phyloP scores from a whole-genome alignment of 352 stramenopile species.

The Pythium periplocum region DNA sequence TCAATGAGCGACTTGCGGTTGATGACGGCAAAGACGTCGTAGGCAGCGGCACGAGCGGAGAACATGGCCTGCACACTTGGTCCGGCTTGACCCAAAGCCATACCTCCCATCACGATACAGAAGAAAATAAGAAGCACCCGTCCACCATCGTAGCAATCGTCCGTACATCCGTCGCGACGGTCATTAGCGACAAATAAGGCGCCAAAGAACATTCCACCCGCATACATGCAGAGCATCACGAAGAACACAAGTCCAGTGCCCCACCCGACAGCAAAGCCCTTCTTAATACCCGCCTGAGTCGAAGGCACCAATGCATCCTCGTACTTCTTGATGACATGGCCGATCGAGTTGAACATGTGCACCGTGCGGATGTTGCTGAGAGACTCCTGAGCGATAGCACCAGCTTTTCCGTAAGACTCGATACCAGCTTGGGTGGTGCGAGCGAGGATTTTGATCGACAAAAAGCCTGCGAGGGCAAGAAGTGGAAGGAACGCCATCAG shows the following conservation, averaged over 20 bases:
- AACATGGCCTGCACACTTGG: constrained; percentile 26
- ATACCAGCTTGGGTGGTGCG: constrained; percentile 17
- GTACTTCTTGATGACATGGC: constrained; percentile 30
- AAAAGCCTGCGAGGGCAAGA: constrained; percentile 19
- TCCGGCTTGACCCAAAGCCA: constrained; percentile 29
- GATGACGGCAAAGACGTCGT: constrained; percentile 34
- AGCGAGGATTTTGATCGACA: constrained; percentile 16
- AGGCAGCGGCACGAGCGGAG: constrained; percentile 20
- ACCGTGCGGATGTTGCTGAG: constrained; percentile 35
- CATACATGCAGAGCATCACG: constrained; percentile 37
- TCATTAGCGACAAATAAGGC: constrained; percentile 27
- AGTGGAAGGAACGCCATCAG: constrained; percentile 32
- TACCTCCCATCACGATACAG: constrained; percentile 30
- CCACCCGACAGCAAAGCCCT: constrained; percentile 22
- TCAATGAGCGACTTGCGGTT: constrained; percentile 31
- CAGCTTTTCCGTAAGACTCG: constrained; percentile 28
- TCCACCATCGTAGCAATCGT: constrained; percentile 22
- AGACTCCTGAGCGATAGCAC: constrained; percentile 29
- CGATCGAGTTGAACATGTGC: constrained; percentile 37
- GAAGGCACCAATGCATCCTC: constrained; percentile 18
- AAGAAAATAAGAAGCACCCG: constrained; percentile 32
- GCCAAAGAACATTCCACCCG: constrained; percentile 42
- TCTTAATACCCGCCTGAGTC: constrained; percentile 22
- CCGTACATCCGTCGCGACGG: constrained; percentile 9
- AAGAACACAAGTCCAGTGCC: constrained; percentile 38